These are phyloP conservation scores for Biancaea sappan DNA, from an alignment of 306 rosid species.

Conservation along the genomic window DNA sequence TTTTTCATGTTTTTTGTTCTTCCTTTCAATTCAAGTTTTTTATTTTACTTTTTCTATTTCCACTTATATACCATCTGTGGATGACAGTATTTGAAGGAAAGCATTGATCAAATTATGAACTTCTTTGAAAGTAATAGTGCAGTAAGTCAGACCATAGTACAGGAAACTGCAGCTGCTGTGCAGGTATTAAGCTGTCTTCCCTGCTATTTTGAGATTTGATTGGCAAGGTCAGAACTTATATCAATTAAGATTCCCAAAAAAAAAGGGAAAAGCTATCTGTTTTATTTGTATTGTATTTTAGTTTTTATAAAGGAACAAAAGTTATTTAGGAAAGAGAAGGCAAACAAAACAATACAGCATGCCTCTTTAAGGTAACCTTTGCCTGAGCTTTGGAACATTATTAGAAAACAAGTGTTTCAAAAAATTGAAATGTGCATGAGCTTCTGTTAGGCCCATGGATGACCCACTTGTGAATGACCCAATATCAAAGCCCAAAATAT, in stretches of 20 bases:
- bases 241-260: not conserved
- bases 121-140: constrained; percentile 78
- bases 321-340: not conserved
- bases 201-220: constrained; percentile 26
- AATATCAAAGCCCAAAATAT: no score
- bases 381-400: not conserved
- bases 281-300: not conserved
- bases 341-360: not conserved
- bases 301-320: not conserved
- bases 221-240: constrained; percentile 22
- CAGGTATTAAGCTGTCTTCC: constrained; percentile 60
- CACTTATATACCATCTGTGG: constrained; percentile 30
- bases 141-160: constrained; percentile 83
- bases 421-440: not conserved
- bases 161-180: constrained; percentile 96
- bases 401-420: not conserved
- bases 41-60: constrained; percentile 29
- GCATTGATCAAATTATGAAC: constrained; percentile 72
- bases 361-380: not conserved
- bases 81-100: constrained; percentile 92
- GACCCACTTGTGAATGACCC: no score
- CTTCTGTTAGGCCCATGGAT: no score
- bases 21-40: constrained; percentile 26
- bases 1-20: not conserved
- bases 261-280: not conserved